Evolutionary conservation across 1,284 basidiomycete genomes (phyloP).

Genomic region (Fomitopsis pinicola): DNA sequence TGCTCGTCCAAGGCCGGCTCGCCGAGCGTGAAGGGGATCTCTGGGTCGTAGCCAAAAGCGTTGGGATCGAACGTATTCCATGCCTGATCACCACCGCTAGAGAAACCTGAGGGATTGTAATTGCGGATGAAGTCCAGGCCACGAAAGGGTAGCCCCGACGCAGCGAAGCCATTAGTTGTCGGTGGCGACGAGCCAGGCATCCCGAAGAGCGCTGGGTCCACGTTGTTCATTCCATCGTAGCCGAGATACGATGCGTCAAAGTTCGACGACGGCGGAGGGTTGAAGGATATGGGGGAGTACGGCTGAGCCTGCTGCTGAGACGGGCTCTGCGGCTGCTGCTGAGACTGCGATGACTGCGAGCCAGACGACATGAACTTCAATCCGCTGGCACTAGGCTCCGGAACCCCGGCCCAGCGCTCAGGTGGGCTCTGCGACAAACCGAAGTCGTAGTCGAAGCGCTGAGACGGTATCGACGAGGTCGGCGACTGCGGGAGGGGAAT

Average conservation of each 20-base stretch:
- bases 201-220: constrained; percentile 33
- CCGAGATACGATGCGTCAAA: constrained; percentile 45
- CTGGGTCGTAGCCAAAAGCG: constrained; percentile 70
- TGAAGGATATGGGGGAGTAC: constrained; percentile 8
- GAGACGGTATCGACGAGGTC: constrained; percentile 29
- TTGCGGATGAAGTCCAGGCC: constrained; percentile 78
- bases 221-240: constrained; percentile 33
- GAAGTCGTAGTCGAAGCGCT: constrained; percentile 55
- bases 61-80: constrained; percentile 73
- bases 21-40: constrained; percentile 59
- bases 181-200: constrained; percentile 54
- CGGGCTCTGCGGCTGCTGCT: not conserved
- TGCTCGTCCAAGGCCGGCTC: constrained; percentile 29
- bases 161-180: constrained; percentile 56
- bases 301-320: constrained; percentile 6
- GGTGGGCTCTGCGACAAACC: constrained; percentile 32
- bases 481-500: constrained; percentile 21
- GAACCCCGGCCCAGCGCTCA: constrained; percentile 21
- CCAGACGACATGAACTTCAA: constrained; percentile 24
- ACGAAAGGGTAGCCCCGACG: constrained; percentile 70
- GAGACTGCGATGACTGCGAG: constrained; percentile 6
- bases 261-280: constrained; percentile 34
- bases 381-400: constrained; percentile 19
- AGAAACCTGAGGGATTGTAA: constrained; percentile 43
- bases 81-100: constrained; percentile 52